Evolutionary conservation across 768 basidiomycete genomes (phyloP).

Genomic region (Filobasidium wieringae): DNA sequence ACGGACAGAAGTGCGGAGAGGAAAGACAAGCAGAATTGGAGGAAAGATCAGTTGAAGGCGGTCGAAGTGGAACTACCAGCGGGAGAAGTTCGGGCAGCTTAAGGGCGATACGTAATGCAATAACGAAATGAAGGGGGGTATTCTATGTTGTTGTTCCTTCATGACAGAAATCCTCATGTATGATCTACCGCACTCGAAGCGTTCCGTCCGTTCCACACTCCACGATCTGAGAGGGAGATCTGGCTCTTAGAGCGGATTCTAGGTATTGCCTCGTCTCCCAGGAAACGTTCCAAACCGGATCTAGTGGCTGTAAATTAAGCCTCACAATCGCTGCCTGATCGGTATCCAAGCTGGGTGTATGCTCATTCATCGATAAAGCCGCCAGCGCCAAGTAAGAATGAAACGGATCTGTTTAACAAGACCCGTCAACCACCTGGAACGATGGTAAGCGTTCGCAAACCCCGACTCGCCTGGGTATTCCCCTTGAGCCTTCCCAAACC

Average conservation of each 20-base stretch:
- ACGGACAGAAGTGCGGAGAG: background rate
- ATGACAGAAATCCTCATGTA: background rate
- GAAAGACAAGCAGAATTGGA: background rate
- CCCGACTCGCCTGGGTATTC: conserved; percentile 57
- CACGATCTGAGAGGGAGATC: no score
- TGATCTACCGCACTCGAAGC: no score
- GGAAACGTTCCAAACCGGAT: conserved; percentile 12
- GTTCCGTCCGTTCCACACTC: no score
- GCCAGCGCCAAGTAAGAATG: conserved; percentile 70
- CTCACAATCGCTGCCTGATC: background rate
- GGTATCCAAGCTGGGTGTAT: background rate
- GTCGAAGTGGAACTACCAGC: background rate
- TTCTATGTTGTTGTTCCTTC: background rate
- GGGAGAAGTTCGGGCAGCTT: background rate
- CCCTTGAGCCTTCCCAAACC: conserved; percentile 70
- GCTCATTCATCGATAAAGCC: conserved; percentile 14
- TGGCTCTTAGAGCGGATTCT: background rate
- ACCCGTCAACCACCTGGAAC: no score
- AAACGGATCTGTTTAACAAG: conserved; percentile 58
- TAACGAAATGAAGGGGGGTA: no score
- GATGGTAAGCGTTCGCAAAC: background rate
- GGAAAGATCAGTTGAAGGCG: background rate
- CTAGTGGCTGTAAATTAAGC: background rate
- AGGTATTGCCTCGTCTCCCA: conserved; percentile 1
- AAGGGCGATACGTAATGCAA: no score